phyloP scores from a whole-genome alignment of 306 rosid species.

The Bauhinia variegata region DNA sequence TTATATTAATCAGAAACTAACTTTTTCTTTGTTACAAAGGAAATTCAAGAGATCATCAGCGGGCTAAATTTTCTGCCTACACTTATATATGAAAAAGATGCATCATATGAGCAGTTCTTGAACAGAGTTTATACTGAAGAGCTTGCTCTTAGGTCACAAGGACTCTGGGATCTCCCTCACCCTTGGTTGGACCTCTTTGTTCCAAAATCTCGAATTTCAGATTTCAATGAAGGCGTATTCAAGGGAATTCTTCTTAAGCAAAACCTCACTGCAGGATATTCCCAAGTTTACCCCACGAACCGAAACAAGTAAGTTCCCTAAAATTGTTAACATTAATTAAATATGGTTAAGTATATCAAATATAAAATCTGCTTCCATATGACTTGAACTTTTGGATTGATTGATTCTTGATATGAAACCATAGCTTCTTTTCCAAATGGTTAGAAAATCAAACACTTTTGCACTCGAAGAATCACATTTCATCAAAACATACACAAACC shows the following conservation, averaged over 20 bases:
- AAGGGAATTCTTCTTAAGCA: constrained; percentile 46
- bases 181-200: constrained; percentile 65
- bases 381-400: too few species aligned
- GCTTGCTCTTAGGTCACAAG: constrained; percentile 25
- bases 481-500: too few species aligned
- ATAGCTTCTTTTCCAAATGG: too few species aligned
- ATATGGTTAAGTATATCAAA: too few species aligned
- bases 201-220: constrained; percentile 50
- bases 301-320: constrained; percentile 40
- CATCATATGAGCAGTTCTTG: constrained; percentile 40
- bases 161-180: constrained; percentile 56
- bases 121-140: constrained; percentile 49
- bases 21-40: constrained; percentile 20
- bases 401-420: too few species aligned
- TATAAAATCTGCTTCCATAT: too few species aligned
- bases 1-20: background rate
- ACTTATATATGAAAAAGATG: constrained; percentile 46
- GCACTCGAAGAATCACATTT: too few species aligned
- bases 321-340: too few species aligned
- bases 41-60: constrained; percentile 11
- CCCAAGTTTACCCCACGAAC: constrained; percentile 46
- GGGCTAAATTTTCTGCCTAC: constrained; percentile 36
- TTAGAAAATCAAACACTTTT: too few species aligned
- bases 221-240: constrained; percentile 49
- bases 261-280: constrained; percentile 32